Conservation (phyloP, 2,329 filamentous ascomycete genomes). For the Trichophyton mentagrophytes region DNA sequence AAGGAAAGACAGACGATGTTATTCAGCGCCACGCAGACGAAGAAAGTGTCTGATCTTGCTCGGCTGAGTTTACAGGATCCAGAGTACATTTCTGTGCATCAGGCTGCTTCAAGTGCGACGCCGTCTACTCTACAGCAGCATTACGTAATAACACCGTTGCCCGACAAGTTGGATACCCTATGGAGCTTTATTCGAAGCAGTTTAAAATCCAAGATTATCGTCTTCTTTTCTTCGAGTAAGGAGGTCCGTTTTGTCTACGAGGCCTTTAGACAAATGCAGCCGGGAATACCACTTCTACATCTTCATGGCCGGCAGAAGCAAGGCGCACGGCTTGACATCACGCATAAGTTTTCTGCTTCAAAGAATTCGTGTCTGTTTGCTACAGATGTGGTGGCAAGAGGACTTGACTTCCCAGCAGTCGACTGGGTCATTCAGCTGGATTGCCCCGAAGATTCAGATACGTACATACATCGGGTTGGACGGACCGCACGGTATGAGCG, state of each 20-base stretch:
- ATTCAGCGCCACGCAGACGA: conserved; percentile 93
- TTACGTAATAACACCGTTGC: conserved; percentile 72
- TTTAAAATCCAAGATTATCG: conserved; percentile 85
- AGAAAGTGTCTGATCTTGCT: conserved; percentile 81
- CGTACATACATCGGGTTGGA: conserved; percentile 92
- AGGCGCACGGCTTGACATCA: conserved; percentile 74
- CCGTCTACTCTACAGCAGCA: conserved; percentile 77
- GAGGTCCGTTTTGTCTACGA: conserved; percentile 96
- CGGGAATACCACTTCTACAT: conserved; percentile 84
- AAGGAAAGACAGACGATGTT: conserved; percentile 77
- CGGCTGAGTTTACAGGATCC: conserved; percentile 78
- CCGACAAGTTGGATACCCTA: conserved; percentile 80
- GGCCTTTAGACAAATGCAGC: conserved; percentile 80
- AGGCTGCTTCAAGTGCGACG: conserved; percentile 65
- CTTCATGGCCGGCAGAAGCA: conserved; percentile 92
- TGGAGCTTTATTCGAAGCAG: conserved; percentile 88
- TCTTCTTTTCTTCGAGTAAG: conserved; percentile 90
- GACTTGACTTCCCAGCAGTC: conserved; percentile 88
- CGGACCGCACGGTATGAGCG: conserved; percentile 88
- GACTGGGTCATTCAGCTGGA: conserved; percentile 99
- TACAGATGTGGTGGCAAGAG: conserved; percentile 87
- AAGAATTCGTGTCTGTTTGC: conserved; percentile 84
- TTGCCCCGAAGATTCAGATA: conserved; percentile 90
- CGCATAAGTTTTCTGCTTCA: conserved; percentile 64
- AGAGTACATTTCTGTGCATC: conserved; percentile 90